Conservation (phyloP, 2,329 filamentous ascomycete species). For the Chaetomium strumarium region DNA sequence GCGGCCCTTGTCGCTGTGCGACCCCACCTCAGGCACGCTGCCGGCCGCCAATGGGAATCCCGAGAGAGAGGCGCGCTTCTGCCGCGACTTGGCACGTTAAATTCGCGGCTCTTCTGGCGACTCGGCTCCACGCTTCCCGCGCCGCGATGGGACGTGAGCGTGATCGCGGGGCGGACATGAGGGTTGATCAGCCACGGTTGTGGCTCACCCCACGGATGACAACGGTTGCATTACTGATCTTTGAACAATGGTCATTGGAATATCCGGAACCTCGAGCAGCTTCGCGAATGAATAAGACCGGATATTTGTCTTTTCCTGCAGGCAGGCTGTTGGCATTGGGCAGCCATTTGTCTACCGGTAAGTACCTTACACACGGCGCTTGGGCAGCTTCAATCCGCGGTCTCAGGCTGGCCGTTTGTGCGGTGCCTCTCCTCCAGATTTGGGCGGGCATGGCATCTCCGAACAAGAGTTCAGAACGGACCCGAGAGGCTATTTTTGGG, state of each 20-base stretch:
- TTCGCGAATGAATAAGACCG: not conserved
- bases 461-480: not conserved
- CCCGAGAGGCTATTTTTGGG: constrained; percentile 7
- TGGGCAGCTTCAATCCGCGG: constrained; percentile 7
- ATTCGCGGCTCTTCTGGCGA: constrained; percentile 21
- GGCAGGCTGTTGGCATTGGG: constrained; percentile 10
- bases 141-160: constrained; percentile 9
- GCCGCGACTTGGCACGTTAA: constrained; percentile 12
- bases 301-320: not conserved
- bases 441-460: not conserved
- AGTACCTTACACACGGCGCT: not conserved
- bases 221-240: not conserved
- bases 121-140: constrained; percentile 11
- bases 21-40: constrained; percentile 5
- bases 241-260: not conserved
- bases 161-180: constrained; percentile 7
- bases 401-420: constrained; percentile 1
- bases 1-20: constrained; percentile 8
- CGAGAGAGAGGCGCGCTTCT: constrained; percentile 11
- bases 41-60: constrained; percentile 16
- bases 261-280: not conserved
- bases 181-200: constrained; percentile 15
- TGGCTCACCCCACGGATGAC: constrained; percentile 9
- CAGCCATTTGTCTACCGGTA: constrained; percentile 1
- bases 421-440: not conserved